A percentile compares a stretch with the other conserved stretches of the same genome.
These are phyloP conservation scores for Auricularia heimuer DNA, from an alignment of 768 basidiomycete species.

Conservation along the genomic window DNA sequence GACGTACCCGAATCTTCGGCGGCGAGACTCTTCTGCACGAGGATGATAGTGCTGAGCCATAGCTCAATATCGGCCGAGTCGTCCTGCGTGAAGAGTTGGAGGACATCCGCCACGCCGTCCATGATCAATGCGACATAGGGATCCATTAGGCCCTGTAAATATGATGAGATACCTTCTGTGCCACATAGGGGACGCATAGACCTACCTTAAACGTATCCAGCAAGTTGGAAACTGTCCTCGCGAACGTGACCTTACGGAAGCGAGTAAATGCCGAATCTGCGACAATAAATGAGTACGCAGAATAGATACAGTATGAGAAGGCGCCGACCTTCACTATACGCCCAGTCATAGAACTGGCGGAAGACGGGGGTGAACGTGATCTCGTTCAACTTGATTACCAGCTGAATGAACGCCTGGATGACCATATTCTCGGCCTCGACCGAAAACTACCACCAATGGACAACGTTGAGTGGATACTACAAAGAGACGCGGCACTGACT, in stretches of 20 bases:
- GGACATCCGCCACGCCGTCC: constrained; percentile 50
- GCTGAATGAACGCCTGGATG: constrained; percentile 72
- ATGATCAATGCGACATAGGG: constrained; percentile 81
- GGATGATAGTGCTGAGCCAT: constrained; percentile 54
- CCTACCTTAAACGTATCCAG: constrained; percentile 83
- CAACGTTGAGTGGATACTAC: constrained; percentile 16
- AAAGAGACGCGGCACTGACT: too few relatives aligned
- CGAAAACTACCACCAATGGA: neutral
- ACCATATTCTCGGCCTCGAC: constrained; percentile 18
- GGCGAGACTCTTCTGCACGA: constrained; percentile 58
- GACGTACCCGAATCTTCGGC: constrained; percentile 73
- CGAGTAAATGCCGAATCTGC: constrained; percentile 17
- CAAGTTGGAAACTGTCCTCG: constrained; percentile 59
- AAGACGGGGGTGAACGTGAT: constrained; percentile 84
- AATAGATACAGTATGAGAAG: neutral
- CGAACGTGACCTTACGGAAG: constrained; percentile 59
- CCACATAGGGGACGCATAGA: neutral
- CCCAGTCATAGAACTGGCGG: constrained; percentile 91
- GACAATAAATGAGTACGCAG: neutral
- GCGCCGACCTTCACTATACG: constrained; percentile 46
- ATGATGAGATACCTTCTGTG: too few relatives aligned
- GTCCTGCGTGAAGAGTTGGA: constrained; percentile 36
- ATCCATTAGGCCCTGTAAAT: constrained; percentile 64
- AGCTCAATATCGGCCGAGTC: constrained; percentile 32
- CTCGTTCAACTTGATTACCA: constrained; percentile 90